These are phyloP conservation scores for Coniochaeta sp. DNA, from an alignment of 2,329 filamentous ascomycete genomes.

Conservation along the genomic window DNA sequence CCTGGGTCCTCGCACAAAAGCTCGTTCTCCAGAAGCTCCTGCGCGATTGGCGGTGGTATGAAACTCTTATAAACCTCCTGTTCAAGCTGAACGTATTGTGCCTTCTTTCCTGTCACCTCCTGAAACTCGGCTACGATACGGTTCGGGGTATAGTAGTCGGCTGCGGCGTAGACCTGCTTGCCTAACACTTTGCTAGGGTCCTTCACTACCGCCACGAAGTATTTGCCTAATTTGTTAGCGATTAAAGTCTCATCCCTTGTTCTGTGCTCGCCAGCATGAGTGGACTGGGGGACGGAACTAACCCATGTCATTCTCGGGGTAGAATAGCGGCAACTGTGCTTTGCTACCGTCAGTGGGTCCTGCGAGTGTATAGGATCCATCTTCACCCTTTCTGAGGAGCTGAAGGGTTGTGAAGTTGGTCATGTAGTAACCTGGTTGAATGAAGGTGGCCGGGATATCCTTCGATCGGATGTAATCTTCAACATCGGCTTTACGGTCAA, in stretches of 20 bases:
- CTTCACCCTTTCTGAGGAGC: constrained; percentile 15
- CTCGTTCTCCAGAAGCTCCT: constrained; percentile 34
- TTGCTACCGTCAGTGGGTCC: constrained; percentile 16
- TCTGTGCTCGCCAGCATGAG: neutral
- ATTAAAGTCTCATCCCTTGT: neutral
- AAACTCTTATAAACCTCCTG: constrained; percentile 27
- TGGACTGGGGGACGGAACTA: neutral
- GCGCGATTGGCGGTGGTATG: constrained; percentile 19
- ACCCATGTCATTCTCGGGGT: constrained; percentile 23
- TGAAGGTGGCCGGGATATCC: constrained; percentile 37
- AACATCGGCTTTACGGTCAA: constrained; percentile 32
- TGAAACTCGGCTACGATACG: constrained; percentile 20
- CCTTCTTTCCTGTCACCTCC: constrained; percentile 12
- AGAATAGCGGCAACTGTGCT: constrained; percentile 22
- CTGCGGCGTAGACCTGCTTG: constrained; percentile 26
- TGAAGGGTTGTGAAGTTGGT: constrained; percentile 29
- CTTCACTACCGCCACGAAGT: constrained; percentile 7
- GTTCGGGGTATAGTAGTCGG: constrained; percentile 25
- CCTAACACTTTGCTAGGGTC: constrained; percentile 16
- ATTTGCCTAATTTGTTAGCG: constrained; percentile 6
- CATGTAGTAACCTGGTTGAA: constrained; percentile 43
- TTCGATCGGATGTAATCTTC: constrained; percentile 36
- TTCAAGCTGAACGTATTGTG: constrained; percentile 20
- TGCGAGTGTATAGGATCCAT: constrained; percentile 16
- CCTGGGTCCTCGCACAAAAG: constrained; percentile 31